Conservation (phyloP, 176 grass and related monocot genomes). For the Eleusine indica region DNA sequence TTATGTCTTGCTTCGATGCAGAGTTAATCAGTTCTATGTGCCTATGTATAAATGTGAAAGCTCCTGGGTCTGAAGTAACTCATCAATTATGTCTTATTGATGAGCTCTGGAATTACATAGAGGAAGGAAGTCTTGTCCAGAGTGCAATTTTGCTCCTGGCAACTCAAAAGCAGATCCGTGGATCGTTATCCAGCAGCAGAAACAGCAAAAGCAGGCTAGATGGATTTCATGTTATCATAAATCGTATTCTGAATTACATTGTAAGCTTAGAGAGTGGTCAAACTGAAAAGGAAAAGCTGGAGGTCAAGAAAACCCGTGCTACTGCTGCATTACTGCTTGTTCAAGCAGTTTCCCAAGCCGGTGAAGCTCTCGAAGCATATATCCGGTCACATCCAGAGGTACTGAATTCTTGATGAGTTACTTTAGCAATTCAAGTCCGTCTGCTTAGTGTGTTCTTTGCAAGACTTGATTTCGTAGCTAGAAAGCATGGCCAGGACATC, state of each 20-base stretch:
- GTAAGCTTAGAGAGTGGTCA: not conserved
- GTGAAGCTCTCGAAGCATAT: conserved; percentile 36
- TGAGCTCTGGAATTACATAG: conserved; percentile 22
- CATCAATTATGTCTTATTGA: too few relatives aligned
- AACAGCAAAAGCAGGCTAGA: not conserved
- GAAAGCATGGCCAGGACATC: not conserved
- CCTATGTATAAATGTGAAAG: not conserved
- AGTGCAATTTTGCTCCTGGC: conserved; percentile 27
- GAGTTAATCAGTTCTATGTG: not conserved
- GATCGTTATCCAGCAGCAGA: not conserved
- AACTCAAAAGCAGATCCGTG: conserved; percentile 6
- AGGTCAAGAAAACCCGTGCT: not conserved
- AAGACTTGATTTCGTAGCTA: not conserved
- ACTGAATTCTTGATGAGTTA: not conserved
- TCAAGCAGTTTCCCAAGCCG: conserved; percentile 16
- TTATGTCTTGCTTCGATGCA: not conserved
- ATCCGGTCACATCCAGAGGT: conserved; percentile 27
- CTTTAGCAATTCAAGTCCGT: not conserved
- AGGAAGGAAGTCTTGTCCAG: conserved; percentile 15
- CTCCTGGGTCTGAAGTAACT: not conserved
- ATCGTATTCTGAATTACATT: not conserved
- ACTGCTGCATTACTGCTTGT: not conserved
- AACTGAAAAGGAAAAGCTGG: conserved; percentile 1
- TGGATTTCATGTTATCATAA: not conserved
- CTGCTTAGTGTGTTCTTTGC: not conserved